Evolutionary conservation across 2,329 filamentous ascomycete species (phyloP).

Genomic region (Diplodia sapinea): DNA sequence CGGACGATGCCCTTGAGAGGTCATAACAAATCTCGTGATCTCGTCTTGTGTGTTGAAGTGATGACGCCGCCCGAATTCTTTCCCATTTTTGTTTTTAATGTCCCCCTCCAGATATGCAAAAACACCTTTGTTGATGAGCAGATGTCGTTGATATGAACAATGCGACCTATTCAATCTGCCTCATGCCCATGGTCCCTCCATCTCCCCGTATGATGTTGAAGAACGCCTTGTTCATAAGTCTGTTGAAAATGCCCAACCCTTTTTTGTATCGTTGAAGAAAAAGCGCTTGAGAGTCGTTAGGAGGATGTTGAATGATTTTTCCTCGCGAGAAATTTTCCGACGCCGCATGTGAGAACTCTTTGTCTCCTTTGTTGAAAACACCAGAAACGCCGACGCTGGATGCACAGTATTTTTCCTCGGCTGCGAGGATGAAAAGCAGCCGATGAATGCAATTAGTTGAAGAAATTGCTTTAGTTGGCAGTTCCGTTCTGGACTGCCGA

Average conservation of each 20-base stretch:
- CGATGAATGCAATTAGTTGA: conserved; percentile 19
- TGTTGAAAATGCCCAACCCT: conserved; percentile 22
- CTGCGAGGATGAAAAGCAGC: conserved; percentile 22
- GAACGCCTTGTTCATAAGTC: neutral
- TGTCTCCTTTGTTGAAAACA: conserved; percentile 31
- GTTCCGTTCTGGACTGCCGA: conserved; percentile 28
- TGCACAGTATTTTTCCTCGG: conserved; percentile 17
- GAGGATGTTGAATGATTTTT: conserved; percentile 22
- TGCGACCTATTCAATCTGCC: neutral
- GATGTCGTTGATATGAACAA: conserved; percentile 1
- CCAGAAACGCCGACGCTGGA: conserved; percentile 30
- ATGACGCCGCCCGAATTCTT: neutral
- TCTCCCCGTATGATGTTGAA: conserved; percentile 10
- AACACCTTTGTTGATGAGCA: conserved; percentile 13
- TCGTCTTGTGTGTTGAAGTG: conserved; percentile 27
- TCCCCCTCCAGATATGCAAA: conserved; percentile 6
- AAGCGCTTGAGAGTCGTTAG: neutral
- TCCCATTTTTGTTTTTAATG: neutral
- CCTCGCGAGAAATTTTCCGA: conserved; percentile 4
- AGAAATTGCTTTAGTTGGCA: conserved; percentile 2
- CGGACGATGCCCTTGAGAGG: neutral
- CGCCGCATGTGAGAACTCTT: conserved; percentile 20
- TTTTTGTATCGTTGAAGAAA: conserved; percentile 13
- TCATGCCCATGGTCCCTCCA: neutral
- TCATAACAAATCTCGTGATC: conserved; percentile 15